Conservation (phyloP, 257 asterid species). For the Plantago ovata region DNA sequence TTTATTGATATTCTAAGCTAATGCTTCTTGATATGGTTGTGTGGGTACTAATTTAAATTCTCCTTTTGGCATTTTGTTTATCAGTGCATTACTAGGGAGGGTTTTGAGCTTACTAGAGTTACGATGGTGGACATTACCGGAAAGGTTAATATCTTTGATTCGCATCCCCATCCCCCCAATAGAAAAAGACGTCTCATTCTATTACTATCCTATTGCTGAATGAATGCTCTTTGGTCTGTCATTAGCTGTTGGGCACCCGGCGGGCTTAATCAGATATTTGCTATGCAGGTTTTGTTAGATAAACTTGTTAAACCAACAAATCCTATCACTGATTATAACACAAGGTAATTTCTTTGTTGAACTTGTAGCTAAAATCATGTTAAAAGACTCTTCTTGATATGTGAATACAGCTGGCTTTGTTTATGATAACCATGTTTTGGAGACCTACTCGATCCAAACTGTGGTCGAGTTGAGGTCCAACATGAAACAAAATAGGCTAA, state of each 20-base stretch:
- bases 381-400: neutral
- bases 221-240: constrained; percentile 7
- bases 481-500: too few species aligned
- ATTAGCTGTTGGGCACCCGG: constrained; percentile 10
- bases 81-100: constrained; percentile 82
- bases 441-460: neutral
- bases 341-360: constrained; percentile 51
- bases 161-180: constrained; percentile 1
- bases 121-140: constrained; percentile 76
- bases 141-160: constrained; percentile 47
- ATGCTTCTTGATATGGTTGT: constrained; percentile 8
- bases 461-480: too few species aligned
- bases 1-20: constrained; percentile 13
- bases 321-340: constrained; percentile 84
- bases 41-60: neutral
- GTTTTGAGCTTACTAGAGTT: constrained; percentile 89
- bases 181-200: too few species aligned
- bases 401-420: constrained; percentile 11
- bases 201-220: too few species aligned
- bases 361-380: constrained; percentile 9
- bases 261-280: constrained; percentile 27
- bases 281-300: constrained; percentile 87
- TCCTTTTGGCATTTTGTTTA: constrained; percentile 18
- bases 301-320: constrained; percentile 88
- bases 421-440: neutral